Evolutionary conservation across 345 rosid species (phyloP).

Genomic region (Gossypium thurberi): DNA sequence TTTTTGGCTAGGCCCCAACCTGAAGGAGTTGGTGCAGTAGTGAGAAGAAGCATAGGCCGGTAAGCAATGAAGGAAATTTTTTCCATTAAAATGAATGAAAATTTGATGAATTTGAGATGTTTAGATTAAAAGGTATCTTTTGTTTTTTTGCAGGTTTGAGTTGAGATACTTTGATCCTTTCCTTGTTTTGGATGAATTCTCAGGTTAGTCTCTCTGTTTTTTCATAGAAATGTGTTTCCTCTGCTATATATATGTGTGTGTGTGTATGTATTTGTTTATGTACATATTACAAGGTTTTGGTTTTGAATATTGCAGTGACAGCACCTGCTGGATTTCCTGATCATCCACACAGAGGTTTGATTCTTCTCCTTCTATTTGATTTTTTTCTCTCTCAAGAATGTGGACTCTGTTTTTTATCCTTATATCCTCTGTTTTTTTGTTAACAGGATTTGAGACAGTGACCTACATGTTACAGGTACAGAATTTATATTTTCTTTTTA

Average conservation of each 20-base stretch:
- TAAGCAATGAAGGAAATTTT: slow-evolving; percentile 7
- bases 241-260: neutral
- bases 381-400: neutral
- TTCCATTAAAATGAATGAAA: neutral
- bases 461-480: slow-evolving; percentile 92
- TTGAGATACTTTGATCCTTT: slow-evolving; percentile 82
- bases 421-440: neutral
- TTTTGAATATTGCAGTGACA: slow-evolving; percentile 42
- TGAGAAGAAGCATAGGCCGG: slow-evolving; percentile 95
- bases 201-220: slow-evolving; percentile 41
- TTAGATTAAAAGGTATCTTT: slow-evolving; percentile 12
- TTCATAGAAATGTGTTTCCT: neutral
- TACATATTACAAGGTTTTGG: neutral
- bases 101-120: slow-evolving; percentile 3
- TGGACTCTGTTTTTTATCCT: neutral
- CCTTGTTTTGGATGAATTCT: slow-evolving; percentile 79
- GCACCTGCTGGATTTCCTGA: slow-evolving; percentile 93
- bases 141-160: slow-evolving; percentile 52
- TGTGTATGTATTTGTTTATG: neutral
- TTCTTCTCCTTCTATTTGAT: neutral
- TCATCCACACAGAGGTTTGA: slow-evolving; percentile 91
- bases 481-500: no score
- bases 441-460: slow-evolving; percentile 87
- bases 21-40: slow-evolving; percentile 85
- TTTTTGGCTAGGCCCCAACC: slow-evolving; percentile 82